Evolutionary conservation across 139 green algal genomes (phyloP).

Genomic region (Eudorina sp.): DNA sequence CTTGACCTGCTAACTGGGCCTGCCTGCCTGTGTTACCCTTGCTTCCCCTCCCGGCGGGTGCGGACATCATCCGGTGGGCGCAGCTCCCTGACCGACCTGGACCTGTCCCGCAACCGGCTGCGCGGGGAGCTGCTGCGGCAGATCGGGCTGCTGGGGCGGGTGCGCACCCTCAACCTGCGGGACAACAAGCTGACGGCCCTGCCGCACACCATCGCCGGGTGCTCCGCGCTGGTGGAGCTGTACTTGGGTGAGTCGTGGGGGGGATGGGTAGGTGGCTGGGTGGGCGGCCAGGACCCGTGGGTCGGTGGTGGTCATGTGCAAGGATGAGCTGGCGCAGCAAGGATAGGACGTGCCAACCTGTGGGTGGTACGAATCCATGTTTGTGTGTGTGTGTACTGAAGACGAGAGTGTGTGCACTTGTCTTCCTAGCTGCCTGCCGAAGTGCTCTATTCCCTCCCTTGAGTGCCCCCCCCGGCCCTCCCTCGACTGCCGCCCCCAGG

Average conservation of each 20-base stretch:
- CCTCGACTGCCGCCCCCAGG: background rate
- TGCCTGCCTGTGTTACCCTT: no score
- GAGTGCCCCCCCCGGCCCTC: background rate
- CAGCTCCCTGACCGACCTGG: conserved; percentile 55
- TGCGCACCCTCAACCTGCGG: conserved; percentile 51
- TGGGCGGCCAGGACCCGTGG: no score
- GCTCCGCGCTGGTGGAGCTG: conserved; percentile 65
- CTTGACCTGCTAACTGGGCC: no score
- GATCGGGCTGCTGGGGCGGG: conserved; percentile 46
- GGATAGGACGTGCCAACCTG: no score
- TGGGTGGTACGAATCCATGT: no score
- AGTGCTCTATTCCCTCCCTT: no score
- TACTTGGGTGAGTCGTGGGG: conserved; percentile 44
- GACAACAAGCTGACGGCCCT: conserved; percentile 65
- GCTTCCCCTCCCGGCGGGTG: no score
- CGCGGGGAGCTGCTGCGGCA: conserved; percentile 45
- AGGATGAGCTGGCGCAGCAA: no score
- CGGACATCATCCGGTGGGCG: background rate
- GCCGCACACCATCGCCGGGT: conserved; percentile 58
- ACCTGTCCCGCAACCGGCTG: conserved; percentile 62
- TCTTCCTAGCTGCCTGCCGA: no score
- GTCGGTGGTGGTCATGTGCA: no score
- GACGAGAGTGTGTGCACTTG: no score
- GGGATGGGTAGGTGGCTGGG: background rate
- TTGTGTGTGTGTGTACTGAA: no score